A percentile compares a stretch with the other conserved stretches of the same genome.
These are phyloP conservation scores for Penicillium alfredii DNA, from an alignment of 495 filamentous ascomycete genomes.

Conservation along the genomic window DNA sequence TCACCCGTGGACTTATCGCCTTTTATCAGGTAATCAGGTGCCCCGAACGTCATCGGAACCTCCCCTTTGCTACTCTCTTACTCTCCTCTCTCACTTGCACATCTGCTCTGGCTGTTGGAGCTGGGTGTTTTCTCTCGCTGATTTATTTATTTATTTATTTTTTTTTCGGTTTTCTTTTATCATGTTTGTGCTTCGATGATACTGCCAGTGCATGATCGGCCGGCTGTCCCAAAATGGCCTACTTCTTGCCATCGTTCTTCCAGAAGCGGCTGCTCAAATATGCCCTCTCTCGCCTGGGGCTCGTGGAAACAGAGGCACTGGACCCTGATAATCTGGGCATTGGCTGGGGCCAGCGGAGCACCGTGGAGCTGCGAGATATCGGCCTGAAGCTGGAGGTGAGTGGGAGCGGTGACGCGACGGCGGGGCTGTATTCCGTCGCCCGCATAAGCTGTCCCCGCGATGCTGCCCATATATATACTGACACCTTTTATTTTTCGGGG, in stretches of 20 bases:
- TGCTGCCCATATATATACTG: slow-evolving; percentile 8
- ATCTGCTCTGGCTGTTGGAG: no score
- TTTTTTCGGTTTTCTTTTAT: slow-evolving; percentile 12
- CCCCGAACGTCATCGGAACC: slow-evolving; percentile 25
- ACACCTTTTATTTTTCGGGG: slow-evolving; percentile 7
- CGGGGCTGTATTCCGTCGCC: slow-evolving; percentile 1
- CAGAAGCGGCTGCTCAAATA: slow-evolving; percentile 79
- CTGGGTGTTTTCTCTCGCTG: no score
- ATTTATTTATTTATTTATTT: no score
- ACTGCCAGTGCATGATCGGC: slow-evolving; percentile 19
- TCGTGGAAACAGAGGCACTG: slow-evolving; percentile 74
- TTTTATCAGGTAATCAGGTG: slow-evolving; percentile 26
- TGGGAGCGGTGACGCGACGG: slow-evolving; percentile 5
- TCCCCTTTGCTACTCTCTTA: slow-evolving; percentile 9
- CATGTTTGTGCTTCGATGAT: slow-evolving; percentile 28
- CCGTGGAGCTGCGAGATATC: slow-evolving; percentile 75
- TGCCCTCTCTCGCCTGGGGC: slow-evolving; percentile 68
- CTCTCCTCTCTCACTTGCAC: no score
- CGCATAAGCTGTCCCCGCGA: slow-evolving; percentile 1
- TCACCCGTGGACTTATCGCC: slow-evolving; percentile 28
- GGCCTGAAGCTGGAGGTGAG: slow-evolving; percentile 66
- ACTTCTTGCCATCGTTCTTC: slow-evolving; percentile 69
- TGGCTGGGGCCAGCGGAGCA: slow-evolving; percentile 66
- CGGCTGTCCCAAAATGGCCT: slow-evolving; percentile 39
- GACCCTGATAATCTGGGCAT: slow-evolving; percentile 76